Conservation (phyloP, 2,329 filamentous ascomycete species). For the Xylariaceae sp. region DNA sequence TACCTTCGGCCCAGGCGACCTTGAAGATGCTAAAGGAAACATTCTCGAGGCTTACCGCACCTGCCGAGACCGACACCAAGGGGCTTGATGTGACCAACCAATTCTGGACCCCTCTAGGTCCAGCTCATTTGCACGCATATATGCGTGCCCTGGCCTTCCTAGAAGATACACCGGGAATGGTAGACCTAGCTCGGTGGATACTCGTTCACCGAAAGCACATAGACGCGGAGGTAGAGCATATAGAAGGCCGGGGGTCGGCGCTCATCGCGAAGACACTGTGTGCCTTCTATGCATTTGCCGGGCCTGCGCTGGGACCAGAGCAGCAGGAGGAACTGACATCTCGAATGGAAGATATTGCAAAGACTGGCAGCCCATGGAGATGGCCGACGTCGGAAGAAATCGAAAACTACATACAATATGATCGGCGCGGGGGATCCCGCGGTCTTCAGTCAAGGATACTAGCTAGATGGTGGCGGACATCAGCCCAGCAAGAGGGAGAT, state of each 20-base stretch:
- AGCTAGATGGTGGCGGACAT: conserved; percentile 2
- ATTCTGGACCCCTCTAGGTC: conserved; percentile 48
- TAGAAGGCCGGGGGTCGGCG: conserved; percentile 33
- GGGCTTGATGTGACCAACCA: conserved; percentile 26
- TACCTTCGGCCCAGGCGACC: conserved; percentile 14
- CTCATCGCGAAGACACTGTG: conserved; percentile 44
- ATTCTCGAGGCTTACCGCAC: conserved; percentile 32
- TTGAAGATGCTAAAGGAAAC: conserved; percentile 8
- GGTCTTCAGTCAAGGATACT: conserved; percentile 24
- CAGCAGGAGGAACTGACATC: conserved; percentile 20
- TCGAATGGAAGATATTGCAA: conserved; percentile 23
- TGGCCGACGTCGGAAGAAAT: conserved; percentile 37
- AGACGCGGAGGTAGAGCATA: conserved; percentile 38
- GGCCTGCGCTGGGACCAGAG: conserved; percentile 43
- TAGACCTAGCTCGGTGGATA: conserved; percentile 62
- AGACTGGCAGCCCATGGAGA: conserved; percentile 26
- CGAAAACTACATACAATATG: conserved; percentile 29
- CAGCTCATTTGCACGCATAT: conserved; percentile 58
- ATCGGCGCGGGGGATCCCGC: conserved; percentile 23
- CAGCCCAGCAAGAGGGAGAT: background rate
- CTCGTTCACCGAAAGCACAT: conserved; percentile 45
- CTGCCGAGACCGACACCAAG: conserved; percentile 21
- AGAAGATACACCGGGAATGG: conserved; percentile 62
- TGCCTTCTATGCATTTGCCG: conserved; percentile 52
- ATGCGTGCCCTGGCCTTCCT: conserved; percentile 64